Evolutionary conservation across 2,329 filamentous ascomycete genomes (phyloP), one percentile per base, ranked within the genome.

Genomic region (Cylindrodendrum hubeiense): DNA sequence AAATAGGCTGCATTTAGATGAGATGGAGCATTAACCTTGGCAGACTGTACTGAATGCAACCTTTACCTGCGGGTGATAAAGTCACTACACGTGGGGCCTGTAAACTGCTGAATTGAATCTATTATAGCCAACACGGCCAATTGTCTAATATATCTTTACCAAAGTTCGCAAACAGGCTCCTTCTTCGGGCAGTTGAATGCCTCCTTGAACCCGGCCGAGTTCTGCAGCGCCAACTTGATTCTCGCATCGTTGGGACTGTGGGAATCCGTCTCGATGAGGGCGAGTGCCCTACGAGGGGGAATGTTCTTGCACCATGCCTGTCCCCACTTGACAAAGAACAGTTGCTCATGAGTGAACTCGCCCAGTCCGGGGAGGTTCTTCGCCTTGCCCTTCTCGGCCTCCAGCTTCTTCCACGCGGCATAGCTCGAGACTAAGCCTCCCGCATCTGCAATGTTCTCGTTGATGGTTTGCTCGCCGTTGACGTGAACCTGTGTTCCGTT

Each of bases 371-470:
- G 90, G 15, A 93, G 83, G 41, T 83, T 75, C 72, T 83, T 73
- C 63, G 86, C 85, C 0, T 86, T 82, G 1, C 68, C 60, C n/a
- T 82, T 83, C 37, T 84, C 79, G 2, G 81, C 77, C 30, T 87
- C 85, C 12, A 85, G 84, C 67, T 85, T 86, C 75, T 89, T 86
- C 90, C 91, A 93, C 0, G 90, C 90, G 22, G 85, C 81, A 74
- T 87, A 93, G 0, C 89, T 83, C 0, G 89, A 87, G 8, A 85
- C 83, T 0, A 93, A 75, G 15, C 91, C 91, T 17, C 90, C 90
- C 1, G 90, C 88, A 75, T 93, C 91, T 1, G 90, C 90, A 72
- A 93, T 90, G 73, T 93, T 93, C 79, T 93, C 91, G 21, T 87
- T 88, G 2, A 92, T 79, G 0, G 90, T 93, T 13, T 89, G 80